Conservation (phyloP, 2,329 filamentous ascomycete species). For the Ceratocystis lukuohia region DNA sequence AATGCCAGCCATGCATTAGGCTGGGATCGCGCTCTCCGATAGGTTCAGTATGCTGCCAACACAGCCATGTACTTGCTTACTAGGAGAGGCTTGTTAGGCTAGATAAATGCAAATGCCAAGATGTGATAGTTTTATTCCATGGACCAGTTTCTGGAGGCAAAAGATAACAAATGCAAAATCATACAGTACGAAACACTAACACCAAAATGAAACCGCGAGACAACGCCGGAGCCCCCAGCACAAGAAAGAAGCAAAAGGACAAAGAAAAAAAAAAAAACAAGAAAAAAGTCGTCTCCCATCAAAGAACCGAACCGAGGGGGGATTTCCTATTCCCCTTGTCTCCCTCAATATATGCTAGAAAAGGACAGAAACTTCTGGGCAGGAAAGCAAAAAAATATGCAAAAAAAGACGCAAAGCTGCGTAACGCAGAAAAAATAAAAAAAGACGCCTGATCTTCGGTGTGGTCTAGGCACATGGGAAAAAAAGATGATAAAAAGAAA, state of each 20-base stretch:
- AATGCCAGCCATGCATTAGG: neutral
- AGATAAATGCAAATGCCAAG: slow-evolving; percentile 2
- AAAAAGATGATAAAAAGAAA: slow-evolving; percentile 3
- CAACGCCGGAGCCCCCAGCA: neutral
- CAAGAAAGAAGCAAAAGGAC: neutral
- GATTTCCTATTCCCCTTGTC: neutral
- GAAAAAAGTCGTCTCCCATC: neutral
- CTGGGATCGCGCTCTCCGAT: neutral
- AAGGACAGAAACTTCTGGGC: neutral
- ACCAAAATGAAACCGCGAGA: slow-evolving; percentile 1
- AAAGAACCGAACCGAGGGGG: neutral
- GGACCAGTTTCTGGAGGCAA: neutral
- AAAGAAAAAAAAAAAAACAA: neutral
- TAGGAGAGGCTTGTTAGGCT: neutral
- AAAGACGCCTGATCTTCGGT: neutral
- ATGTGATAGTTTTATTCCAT: neutral
- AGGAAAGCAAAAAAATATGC: neutral
- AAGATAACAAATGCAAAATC: neutral
- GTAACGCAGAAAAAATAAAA: neutral
- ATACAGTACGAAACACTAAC: slow-evolving; percentile 2
- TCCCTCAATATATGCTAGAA: slow-evolving; percentile 2
- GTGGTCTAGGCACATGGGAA: neutral
- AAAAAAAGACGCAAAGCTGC: neutral
- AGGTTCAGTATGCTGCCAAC: neutral
- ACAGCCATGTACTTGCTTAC: neutral